phyloP scores from a whole-genome alignment of 2,329 filamentous ascomycete species.

The Claviceps capensis region DNA sequence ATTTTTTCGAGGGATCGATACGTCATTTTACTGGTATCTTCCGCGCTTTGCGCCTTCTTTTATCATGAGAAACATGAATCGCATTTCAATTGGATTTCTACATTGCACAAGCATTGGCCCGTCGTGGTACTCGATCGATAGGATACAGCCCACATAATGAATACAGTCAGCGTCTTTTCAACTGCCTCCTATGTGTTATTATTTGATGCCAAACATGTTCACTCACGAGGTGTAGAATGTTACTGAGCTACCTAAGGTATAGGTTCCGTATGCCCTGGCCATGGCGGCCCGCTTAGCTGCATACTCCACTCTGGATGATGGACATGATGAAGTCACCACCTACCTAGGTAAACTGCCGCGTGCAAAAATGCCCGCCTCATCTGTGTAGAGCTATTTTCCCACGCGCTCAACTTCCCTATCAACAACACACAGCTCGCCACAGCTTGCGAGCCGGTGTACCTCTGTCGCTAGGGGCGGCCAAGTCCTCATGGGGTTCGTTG shows the following conservation, averaged over 20 bases:
- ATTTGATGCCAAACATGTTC: not conserved
- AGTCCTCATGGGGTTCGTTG: constrained; percentile 44
- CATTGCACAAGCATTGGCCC: not conserved
- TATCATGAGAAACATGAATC: not conserved
- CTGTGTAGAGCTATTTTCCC: too few relatives aligned
- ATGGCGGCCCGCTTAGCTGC: not conserved
- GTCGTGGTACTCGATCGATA: too few relatives aligned
- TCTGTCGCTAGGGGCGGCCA: constrained; percentile 11
- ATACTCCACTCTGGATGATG: not conserved
- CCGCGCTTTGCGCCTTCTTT: not conserved
- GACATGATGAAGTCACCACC: not conserved
- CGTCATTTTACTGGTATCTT: not conserved
- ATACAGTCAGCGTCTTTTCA: not conserved
- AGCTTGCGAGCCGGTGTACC: constrained; percentile 11
- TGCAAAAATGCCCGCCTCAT: not conserved
- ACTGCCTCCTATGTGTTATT: not conserved
- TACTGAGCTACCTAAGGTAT: not conserved
- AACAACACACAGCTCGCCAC: not conserved
- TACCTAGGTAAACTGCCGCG: too few relatives aligned
- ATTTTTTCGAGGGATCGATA: not conserved
- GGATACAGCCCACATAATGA: not conserved
- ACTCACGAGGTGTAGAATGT: not conserved
- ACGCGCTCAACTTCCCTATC: not conserved
- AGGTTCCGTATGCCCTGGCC: too few relatives aligned
- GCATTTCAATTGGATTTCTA: not conserved